Conservation (phyloP, 495 filamentous ascomycete genomes). For the Neurospora tetrasperma region DNA sequence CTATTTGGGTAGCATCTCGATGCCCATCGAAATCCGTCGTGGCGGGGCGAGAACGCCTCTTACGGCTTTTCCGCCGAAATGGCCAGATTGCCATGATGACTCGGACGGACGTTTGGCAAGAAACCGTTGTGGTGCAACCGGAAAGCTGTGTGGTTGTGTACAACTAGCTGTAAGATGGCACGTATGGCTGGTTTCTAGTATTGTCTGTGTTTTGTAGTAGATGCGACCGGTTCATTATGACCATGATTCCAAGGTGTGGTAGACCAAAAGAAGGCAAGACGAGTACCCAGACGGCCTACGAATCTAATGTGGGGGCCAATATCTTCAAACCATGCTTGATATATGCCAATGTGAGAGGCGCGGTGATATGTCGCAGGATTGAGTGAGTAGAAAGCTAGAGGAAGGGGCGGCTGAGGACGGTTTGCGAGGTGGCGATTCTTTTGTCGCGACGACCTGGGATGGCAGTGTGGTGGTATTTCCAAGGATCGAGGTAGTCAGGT, state of each 20-base stretch:
- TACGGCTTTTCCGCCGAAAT: constrained; percentile 57
- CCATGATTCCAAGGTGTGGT: not conserved
- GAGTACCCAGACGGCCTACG: not conserved
- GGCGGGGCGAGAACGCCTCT: constrained; percentile 31
- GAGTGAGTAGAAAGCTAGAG: not conserved
- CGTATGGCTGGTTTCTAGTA: constrained; percentile 2
- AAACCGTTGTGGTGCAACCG: not conserved
- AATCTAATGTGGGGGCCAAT: constrained; percentile 6
- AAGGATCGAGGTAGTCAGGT: not conserved
- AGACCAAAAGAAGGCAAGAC: not conserved
- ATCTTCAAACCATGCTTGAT: constrained; percentile 18
- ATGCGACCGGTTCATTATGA: constrained; percentile 18
- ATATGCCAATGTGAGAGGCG: not conserved
- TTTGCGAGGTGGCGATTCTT: not conserved
- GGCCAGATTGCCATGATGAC: constrained; percentile 63
- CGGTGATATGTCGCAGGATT: not conserved
- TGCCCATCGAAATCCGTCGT: constrained; percentile 24
- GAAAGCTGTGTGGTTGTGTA: not conserved
- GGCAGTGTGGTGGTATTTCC: not conserved
- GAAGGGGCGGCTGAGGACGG: not conserved
- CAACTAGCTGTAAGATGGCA: not conserved
- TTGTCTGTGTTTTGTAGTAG: constrained; percentile 4
- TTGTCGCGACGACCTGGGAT: not conserved
- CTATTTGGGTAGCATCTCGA: constrained; percentile 10
- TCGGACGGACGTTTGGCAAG: not conserved